Percentiles rank a stretch among this genome's conserved stretches.
These are phyloP conservation scores for Acanthamoeba rhysodes DNA, from an alignment of 208 protist genomes.

Conservation along the genomic window DNA sequence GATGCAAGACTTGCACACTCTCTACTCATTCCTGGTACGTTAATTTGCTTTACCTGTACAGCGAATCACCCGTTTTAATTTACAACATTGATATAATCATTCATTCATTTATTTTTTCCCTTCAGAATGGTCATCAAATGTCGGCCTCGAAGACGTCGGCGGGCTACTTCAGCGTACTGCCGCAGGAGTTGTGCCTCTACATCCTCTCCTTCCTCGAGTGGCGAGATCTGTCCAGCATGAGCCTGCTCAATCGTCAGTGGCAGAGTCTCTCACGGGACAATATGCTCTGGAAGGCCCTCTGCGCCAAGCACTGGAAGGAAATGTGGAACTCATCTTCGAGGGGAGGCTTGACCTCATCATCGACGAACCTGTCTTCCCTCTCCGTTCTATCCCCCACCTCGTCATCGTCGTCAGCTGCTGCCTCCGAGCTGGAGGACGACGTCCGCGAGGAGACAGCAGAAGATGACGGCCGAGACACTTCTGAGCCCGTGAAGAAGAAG, in stretches of 20 bases:
- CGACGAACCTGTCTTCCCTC: not conserved
- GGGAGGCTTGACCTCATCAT: not conserved
- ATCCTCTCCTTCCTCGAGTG: slow-evolving; percentile 73
- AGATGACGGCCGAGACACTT: too few relatives aligned
- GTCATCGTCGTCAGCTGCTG: not conserved
- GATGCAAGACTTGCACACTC: slow-evolving; percentile 49
- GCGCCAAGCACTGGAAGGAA: slow-evolving; percentile 36
- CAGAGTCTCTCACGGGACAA: slow-evolving; percentile 35
- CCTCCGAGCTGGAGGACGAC: not conserved
- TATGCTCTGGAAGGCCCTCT: slow-evolving; percentile 59
- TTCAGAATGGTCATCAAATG: slow-evolving; percentile 32
- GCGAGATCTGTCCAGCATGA: slow-evolving; percentile 59
- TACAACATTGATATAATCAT: not conserved
- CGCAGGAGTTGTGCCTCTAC: slow-evolving; percentile 71
- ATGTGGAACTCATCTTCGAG: slow-evolving; percentile 23
- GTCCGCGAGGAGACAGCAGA: not conserved
- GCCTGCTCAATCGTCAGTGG: slow-evolving; percentile 59
- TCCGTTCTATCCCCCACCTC: not conserved
- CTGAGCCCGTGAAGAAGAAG: not conserved
- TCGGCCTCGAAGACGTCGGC: slow-evolving; percentile 58
- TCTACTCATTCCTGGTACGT: slow-evolving; percentile 71
- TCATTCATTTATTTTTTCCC: not conserved
- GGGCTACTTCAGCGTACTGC: slow-evolving; percentile 70
- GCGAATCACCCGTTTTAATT: not conserved
- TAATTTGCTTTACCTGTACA: not conserved